Base-by-base conservation (phyloP, 768 basidiomycete species). In the Suillus subalutaceus region DNA sequence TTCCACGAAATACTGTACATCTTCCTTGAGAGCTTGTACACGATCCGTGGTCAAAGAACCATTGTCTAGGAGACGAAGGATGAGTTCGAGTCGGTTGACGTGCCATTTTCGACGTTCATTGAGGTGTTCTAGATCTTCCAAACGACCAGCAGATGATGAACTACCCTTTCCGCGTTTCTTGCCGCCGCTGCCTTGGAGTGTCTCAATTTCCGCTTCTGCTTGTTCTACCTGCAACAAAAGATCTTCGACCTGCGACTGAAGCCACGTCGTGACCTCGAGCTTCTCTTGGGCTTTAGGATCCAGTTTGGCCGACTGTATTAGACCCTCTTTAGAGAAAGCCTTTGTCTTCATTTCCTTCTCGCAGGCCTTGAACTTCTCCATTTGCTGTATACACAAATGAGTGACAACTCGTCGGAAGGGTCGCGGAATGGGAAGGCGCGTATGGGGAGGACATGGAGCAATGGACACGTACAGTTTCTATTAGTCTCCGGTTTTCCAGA, bases 281-380 rank as follows among this genome's bases (percentile, higher is more conserved):
- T 98, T 98, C 79, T 96, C 95, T 81, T 97, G 95, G 65, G 97
- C 95, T 75, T 94, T 96, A 63, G 97, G 97, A 79, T 99, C 97
- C 30, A 99, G 89, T 73, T 93, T 95, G 44, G 94, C 87, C 13
- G 95, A 94, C 67, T 96, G 94, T 67, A 91, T 97, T 50, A 99
- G 85, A 50, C 97, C 97, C 79, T 99, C 97, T 75, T 99, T 99
- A 23, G 96, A 98, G 80, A 99, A 99, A 0, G 97, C 97, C 79
- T 99, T 99, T 66, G 97, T 99, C 86, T 99, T 99, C 97, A 99
- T 99, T 81, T 99, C 97, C 83, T 99, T 99, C 83, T 99, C 97
- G 81, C 96, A 96, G 30, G 97, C 97, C 74, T 99, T 99, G 88
- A 99, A 99, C 77, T 95, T 96, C 83, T 99, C 97, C 97, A 99